Evolutionary conservation across 257 asterid genomes (phyloP).

Genomic region (Solanum habrochaites): DNA sequence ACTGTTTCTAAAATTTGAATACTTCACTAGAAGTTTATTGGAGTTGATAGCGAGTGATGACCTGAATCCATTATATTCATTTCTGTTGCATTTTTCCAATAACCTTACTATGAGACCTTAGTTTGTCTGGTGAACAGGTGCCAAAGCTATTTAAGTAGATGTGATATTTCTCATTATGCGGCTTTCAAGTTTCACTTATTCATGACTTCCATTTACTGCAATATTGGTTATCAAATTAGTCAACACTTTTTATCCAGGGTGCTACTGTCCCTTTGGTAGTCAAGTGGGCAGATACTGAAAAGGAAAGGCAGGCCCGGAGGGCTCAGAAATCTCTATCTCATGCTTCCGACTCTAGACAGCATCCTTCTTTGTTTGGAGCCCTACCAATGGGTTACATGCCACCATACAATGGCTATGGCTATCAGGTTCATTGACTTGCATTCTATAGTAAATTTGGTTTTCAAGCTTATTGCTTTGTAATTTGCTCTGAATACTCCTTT

Average conservation of each 20-base stretch:
- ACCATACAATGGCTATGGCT: conserved; percentile 82
- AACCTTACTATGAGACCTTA: neutral
- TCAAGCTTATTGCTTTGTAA: neutral
- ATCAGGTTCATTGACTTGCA: conserved; percentile 55
- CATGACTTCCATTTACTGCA: neutral
- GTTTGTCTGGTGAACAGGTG: neutral
- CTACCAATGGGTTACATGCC: conserved; percentile 83
- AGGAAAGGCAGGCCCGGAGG: conserved; percentile 85
- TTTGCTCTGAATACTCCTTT: neutral
- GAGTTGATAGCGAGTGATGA: neutral
- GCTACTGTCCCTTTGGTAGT: conserved; percentile 91
- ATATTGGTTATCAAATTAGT: neutral
- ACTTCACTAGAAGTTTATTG: neutral
- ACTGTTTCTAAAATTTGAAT: neutral
- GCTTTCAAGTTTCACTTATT: neutral
- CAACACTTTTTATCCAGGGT: conserved; percentile 34
- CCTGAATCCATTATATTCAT: neutral
- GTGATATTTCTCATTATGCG: neutral
- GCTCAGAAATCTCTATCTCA: conserved; percentile 79
- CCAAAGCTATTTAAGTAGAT: neutral
- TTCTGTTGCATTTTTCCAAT: neutral
- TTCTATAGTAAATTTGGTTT: neutral
- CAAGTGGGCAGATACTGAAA: conserved; percentile 99
- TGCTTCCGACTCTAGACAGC: conserved; percentile 56
- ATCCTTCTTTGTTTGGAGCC: conserved; percentile 67